Evolutionary conservation across 768 basidiomycete genomes (phyloP).

Genomic region (Dentipellis fragilis): DNA sequence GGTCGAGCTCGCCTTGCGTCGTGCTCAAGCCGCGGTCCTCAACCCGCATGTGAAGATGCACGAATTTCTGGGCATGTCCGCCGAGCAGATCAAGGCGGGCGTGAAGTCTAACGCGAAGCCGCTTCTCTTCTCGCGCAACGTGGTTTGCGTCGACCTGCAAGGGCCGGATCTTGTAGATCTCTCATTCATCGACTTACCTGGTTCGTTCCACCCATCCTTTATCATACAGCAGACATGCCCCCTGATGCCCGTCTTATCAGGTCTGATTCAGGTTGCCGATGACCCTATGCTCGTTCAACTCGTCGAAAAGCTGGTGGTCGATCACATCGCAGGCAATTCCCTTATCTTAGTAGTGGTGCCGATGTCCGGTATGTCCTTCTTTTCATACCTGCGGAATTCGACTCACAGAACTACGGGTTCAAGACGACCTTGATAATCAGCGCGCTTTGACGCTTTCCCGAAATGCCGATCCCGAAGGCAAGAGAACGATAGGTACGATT

Average conservation of each 20-base stretch:
- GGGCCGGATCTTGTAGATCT: slow-evolving; percentile 18
- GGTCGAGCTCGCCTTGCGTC: slow-evolving; percentile 46
- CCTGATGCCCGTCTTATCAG: slow-evolving; percentile 16
- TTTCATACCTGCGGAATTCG: not conserved
- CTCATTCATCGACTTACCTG: slow-evolving; percentile 21
- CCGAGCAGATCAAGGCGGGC: not conserved
- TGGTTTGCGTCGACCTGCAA: slow-evolving; percentile 18
- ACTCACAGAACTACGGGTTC: not conserved
- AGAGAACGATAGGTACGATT: slow-evolving; percentile 39
- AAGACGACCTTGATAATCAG: slow-evolving; percentile 54
- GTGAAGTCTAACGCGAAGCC: not conserved
- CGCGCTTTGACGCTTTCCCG: slow-evolving; percentile 39
- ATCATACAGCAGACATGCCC: not conserved
- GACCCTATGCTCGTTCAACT: slow-evolving; percentile 31
- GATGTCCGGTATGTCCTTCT: slow-evolving; percentile 33
- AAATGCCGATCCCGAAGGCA: slow-evolving; percentile 34
- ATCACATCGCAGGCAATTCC: slow-evolving; percentile 33
- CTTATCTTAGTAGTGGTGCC: slow-evolving; percentile 45
- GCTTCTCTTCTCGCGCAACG: slow-evolving; percentile 17
- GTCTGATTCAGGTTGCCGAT: slow-evolving; percentile 39
- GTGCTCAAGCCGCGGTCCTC: slow-evolving; percentile 53
- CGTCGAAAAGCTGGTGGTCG: slow-evolving; percentile 39
- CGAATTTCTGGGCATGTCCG: slow-evolving; percentile 6
- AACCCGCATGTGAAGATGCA: slow-evolving; percentile 28
- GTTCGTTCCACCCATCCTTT: not conserved